Conservation (phyloP, 2,329 filamentous ascomycete genomes). For the Aspergillus sp. region DNA sequence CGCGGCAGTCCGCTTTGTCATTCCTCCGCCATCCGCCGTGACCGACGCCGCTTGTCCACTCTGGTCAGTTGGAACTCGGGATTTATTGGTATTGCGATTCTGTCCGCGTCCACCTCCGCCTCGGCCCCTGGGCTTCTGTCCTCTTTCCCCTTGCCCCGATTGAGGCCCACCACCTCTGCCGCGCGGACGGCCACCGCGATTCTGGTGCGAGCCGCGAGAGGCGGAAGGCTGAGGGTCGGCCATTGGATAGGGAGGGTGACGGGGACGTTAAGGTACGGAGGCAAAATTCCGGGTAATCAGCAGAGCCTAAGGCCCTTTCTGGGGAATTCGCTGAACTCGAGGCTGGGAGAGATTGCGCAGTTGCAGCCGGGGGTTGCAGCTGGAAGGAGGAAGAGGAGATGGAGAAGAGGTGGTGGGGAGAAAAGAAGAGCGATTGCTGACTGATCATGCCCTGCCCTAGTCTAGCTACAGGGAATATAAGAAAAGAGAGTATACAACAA, state of each 20-base stretch:
- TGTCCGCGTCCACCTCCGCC: constrained; percentile 26
- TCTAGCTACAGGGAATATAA: too few species aligned
- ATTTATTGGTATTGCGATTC: constrained; percentile 11
- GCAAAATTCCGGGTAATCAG: background rate
- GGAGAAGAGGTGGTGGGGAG: background rate
- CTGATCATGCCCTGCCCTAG: too few species aligned
- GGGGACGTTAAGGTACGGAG: background rate
- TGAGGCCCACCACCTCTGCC: constrained; percentile 29
- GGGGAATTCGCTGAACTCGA: background rate
- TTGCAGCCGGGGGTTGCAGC: too few species aligned
- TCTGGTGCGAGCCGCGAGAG: constrained; percentile 25
- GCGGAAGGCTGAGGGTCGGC: constrained; percentile 19
- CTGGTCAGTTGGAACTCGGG: constrained; percentile 6
- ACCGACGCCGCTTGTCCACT: constrained; percentile 33
- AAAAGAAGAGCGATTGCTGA: background rate
- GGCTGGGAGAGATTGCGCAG: too few species aligned
- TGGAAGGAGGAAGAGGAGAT: background rate
- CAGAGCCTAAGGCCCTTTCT: constrained; percentile 1
- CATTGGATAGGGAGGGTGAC: constrained; percentile 13
- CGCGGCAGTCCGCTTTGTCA: constrained; percentile 19
- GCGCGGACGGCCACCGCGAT: constrained; percentile 33
- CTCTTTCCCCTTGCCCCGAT: constrained; percentile 24
- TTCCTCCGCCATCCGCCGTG: constrained; percentile 25
- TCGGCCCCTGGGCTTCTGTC: constrained; percentile 23
- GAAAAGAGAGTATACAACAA: too few species aligned